Evolutionary conservation across 345 rosid genomes (phyloP), one percentile per base, ranked within the genome.

Genomic region (Bruguiera gymnorhiza): DNA sequence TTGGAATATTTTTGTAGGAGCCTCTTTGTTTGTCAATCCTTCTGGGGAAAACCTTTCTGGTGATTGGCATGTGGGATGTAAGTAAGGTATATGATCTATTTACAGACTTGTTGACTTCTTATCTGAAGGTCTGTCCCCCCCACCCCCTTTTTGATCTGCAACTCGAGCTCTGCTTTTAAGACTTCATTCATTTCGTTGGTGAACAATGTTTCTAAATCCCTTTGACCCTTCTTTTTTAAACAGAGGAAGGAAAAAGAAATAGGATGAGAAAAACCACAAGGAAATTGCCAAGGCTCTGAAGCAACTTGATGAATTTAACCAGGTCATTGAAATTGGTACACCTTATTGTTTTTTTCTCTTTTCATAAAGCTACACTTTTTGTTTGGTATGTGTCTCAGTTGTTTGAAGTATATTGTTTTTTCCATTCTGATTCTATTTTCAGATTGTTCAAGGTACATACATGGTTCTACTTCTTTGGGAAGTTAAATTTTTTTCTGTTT

Each of bases 41-140:
- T 85, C 87, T 7, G 92, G 99, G 98, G 82, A 90, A 83, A 92
- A 92, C 60, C 99, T 97, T 31, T 83, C 94, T 63, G 97, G 92
- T 68, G 89, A 88, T 66, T 95, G 98, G 97, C 99, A 83, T 69
- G 94, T 92, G 63, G 99, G 97, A 65, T 86, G 67, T 77, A 95
- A 92, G 84, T 74, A 92, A 31, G 88, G 81, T 88, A 39, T 90
- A 85, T 52, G 86, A 88, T 76, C 87, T 95, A 64, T 89, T 92
- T 79, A 88, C 97, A 0, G 71, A 73, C 58, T 78, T 78, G 19
- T 80, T 92, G 76, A 90, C 86, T 62, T 84, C 97, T 63, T 93
- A 97, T 34, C 80, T 92, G 74, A 95, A 92, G 96, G 99, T 51
- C 39, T 51, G 53, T n/a, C 73, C 15, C 65, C 67, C 54, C 24